phyloP scores from a whole-genome alignment of 345 rosid species.

The Gossypium turneri region DNA sequence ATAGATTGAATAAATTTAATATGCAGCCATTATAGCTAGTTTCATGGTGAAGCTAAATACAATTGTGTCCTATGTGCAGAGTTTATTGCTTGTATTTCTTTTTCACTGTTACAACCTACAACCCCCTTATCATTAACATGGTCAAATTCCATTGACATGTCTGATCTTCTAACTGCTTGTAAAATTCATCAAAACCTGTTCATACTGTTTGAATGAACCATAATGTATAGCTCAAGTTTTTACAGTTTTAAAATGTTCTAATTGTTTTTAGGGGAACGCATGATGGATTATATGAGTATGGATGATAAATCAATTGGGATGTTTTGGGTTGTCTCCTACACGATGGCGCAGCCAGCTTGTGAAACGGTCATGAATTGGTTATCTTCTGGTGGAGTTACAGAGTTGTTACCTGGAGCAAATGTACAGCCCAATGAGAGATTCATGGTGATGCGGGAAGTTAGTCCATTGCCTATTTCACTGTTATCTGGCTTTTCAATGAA shows the following conservation, averaged over 20 bases:
- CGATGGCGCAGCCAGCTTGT: conserved; percentile 94
- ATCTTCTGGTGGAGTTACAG: conserved; percentile 70
- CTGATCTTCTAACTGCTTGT: background rate
- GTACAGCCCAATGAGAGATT: conserved; percentile 71
- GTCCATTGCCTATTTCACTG: conserved; percentile 84
- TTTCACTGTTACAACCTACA: background rate
- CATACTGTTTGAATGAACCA: conserved; percentile 13
- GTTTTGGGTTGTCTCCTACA: conserved; percentile 98
- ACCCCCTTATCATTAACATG: background rate
- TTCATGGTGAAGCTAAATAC: conserved; percentile 3
- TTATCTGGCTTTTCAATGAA: conserved; percentile 88
- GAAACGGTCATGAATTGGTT: conserved; percentile 83
- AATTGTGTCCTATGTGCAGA: background rate
- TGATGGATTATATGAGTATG: conserved; percentile 94
- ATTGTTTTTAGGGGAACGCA: conserved; percentile 62
- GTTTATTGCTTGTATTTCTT: background rate
- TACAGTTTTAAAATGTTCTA: conserved; percentile 16
- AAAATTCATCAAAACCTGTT: background rate
- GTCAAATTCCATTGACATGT: conserved; percentile 4
- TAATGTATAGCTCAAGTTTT: background rate
- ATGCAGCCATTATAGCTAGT: background rate
- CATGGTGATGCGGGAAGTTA: conserved; percentile 85
- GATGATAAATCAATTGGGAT: conserved; percentile 94
- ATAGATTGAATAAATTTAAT: conserved; percentile 6
- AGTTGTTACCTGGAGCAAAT: conserved; percentile 54